Evolutionary conservation across 2,329 filamentous ascomycete genomes (phyloP), one percentile per base, ranked within the genome.

Genomic region (Hortaea werneckii): DNA sequence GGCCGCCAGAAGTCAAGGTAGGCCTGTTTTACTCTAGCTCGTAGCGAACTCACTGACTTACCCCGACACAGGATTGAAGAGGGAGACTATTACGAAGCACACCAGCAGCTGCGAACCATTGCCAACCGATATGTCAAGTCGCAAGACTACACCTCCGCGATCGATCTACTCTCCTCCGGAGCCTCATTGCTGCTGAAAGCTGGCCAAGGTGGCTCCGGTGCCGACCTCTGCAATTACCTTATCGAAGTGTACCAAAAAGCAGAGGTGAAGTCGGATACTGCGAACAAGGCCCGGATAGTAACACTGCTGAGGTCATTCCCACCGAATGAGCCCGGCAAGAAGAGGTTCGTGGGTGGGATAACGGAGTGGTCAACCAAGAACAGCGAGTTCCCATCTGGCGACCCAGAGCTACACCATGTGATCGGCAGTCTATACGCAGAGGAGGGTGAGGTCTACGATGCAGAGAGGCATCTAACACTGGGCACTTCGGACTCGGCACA

Each of bases 81-180:
- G 67, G 90, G 89, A 60, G 83, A 92, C 65, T 95, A 80, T 76
- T 98, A 98, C 73, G 92, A 98, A 77, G 92, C 92, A 48, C 90
- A 96, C 70, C 92, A 98, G 68, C 92, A 98, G 73, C 87, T 95
- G 55, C 87, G 92, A 52, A 89, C 95, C 45, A 90, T 95, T 56
- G 89, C 89, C 50, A 84, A 87, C 35, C 88, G 94, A 47, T 94
- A 98, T 71, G 81, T 90, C 65, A 96, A 96, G 72, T 77, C 83
- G 38, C 73, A 78, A 50, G 90, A 90, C 75, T 95, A 85, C 77
- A 66, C 76, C 55, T 83, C 87, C 9, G 92, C 94, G 41, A 83
- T 88, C 63, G 86, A 95, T 56, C 84, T 96, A 54, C 77, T 98
- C 54, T 83, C 79, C 65, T 83, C 78, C 54, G 92, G 95, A 51